These are phyloP conservation scores for Globisporangium viniferum DNA, from an alignment of 352 stramenopile genomes.

Conservation along the genomic window DNA sequence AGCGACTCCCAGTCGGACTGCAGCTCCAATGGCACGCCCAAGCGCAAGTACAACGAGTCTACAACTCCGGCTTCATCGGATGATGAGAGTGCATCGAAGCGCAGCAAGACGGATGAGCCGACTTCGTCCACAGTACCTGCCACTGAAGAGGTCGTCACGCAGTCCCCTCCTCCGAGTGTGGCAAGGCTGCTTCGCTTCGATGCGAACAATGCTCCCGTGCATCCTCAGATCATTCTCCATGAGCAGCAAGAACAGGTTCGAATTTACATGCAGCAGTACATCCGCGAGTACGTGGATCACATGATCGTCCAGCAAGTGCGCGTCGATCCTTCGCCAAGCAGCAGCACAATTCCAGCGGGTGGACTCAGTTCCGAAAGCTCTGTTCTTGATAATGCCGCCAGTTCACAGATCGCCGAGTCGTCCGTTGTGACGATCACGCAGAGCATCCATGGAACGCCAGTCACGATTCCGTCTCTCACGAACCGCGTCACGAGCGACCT, in stretches of 20 bases:
- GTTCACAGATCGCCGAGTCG: neutral
- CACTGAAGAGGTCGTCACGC: neutral
- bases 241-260: conserved; percentile 51
- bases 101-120: conserved; percentile 14
- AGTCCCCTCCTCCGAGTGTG: neutral
- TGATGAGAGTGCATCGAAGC: conserved; percentile 28
- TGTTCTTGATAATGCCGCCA: neutral
- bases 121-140: neutral
- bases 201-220: conserved; percentile 33
- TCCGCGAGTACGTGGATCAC: conserved; percentile 57
- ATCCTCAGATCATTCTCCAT: conserved; percentile 42
- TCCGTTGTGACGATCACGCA: conserved; percentile 22
- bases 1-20: conserved; percentile 54
- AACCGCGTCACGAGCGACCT: conserved; percentile 34
- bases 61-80: conserved; percentile 28
- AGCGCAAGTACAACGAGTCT: conserved; percentile 40
- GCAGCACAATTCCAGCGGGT: neutral
- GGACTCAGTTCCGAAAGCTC: conserved; percentile 4
- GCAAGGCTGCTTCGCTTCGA: conserved; percentile 45
- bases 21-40: conserved; percentile 28
- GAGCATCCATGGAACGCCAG: conserved; percentile 47
- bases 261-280: conserved; percentile 60
- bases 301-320: conserved; percentile 31
- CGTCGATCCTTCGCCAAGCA: conserved; percentile 8
- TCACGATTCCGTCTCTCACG: conserved; percentile 46